Base-by-base conservation (phyloP, 768 basidiomycete species). In the Amanita pseudoporphyria region DNA sequence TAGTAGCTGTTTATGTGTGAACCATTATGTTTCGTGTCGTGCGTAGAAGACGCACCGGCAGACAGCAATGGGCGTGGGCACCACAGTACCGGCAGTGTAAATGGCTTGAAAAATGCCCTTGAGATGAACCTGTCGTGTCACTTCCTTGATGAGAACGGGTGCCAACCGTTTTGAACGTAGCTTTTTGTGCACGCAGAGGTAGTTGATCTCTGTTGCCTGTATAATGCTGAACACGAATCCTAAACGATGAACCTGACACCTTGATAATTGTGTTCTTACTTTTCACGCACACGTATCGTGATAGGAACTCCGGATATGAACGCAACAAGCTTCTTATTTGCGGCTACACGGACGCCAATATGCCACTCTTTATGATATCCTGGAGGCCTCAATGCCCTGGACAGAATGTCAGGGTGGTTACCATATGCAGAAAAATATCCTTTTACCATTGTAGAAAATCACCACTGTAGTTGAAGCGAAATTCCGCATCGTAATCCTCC, bases 141-240 rank as follows among this genome's bases (percentile, higher is more conserved):
- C 86, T 61, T 99, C 96, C 63, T 96, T 96, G 69, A 99, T 98
- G 44, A 99, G 75, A 10, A 98, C 89, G 0, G 96, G 96, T 0
- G 96, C 84, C 19, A 98, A 72, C 35, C 96, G 86, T 64, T 97
- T 97, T 0, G 91, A 88, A 14, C 96, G 85, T 31, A 98, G 70
- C 66, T 96, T 97, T 72, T 99, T 99, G 76, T 96, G 94, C 1
- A 97, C 83, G 59, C 92, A 95, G 44, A 99, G 84, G 67, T 89
- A 98, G 65, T 98, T 99, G 70, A 99, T 94, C 66, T 98, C 96
- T 62, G 82, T 83, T 36, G 82, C 79, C 24, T 66, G 69, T 60
- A 98, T 74, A 5, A 71, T 66, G 40, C 88, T 93, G 16, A 53
- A 50, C 21, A 28, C 38, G 5, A 26, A 47, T 45, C 9, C n/a